phyloP scores from a whole-genome alignment of 306 rosid species.

The Glycine tomentella region DNA sequence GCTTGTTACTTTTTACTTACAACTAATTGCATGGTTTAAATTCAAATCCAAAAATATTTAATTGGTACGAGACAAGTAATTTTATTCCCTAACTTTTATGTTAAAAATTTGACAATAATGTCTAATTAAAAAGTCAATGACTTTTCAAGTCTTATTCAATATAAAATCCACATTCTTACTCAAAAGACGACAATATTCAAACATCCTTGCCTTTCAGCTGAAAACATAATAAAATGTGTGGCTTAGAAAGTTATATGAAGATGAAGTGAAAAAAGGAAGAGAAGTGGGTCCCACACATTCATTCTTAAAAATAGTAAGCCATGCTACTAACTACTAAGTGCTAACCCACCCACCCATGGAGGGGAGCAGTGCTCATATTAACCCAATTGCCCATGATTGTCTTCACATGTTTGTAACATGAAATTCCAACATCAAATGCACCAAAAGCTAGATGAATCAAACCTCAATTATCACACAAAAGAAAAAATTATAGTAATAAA shows the following conservation, averaged over 20 bases:
- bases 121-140: conserved; percentile 28
- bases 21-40: neutral
- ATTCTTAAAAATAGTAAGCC: conserved; percentile 26
- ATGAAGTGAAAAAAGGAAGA: neutral
- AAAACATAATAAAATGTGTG: conserved; percentile 3
- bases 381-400: conserved; percentile 45
- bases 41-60: neutral
- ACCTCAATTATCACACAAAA: conserved; percentile 33
- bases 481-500: neutral
- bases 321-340: neutral
- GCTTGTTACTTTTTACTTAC: neutral
- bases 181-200: conserved; percentile 41
- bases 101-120: neutral
- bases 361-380: conserved; percentile 28
- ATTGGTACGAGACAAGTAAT: neutral
- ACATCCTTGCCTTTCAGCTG: conserved; percentile 11
- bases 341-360: conserved; percentile 41
- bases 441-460: neutral
- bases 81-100: neutral
- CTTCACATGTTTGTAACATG: conserved; percentile 44
- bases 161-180: conserved; percentile 22
- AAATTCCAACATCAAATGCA: conserved; percentile 27
- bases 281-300: conserved; percentile 10
- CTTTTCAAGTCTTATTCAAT: conserved; percentile 34
- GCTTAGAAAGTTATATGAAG: conserved; percentile 8